A percentile compares a stretch with the other conserved stretches of the same genome.
Conservation (phyloP, 2,329 filamentous ascomycete species). For the Ceratocystis cubensis region DNA sequence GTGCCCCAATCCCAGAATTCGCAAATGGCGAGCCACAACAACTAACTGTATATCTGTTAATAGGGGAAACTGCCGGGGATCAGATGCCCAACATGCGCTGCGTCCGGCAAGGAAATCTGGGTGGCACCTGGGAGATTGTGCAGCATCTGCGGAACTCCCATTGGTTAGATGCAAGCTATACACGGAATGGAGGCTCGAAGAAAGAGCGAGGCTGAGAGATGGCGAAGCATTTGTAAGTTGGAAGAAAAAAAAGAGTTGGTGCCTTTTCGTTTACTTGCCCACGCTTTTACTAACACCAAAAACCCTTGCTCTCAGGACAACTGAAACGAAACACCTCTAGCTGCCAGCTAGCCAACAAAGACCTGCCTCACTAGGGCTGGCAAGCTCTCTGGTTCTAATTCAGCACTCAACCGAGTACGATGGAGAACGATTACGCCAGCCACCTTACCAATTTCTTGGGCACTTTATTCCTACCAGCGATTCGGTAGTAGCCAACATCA, state of each 20-base stretch:
- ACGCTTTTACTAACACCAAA: too few species aligned
- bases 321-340: too few species aligned
- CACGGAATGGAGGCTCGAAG: neutral
- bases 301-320: too few species aligned
- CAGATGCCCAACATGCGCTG: conserved; percentile 39
- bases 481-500: too few species aligned
- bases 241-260: neutral
- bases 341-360: too few species aligned
- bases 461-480: too few species aligned
- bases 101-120: conserved; percentile 41
- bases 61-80: conserved; percentile 35
- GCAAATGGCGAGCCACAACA: neutral
- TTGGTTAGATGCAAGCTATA: conserved; percentile 24
- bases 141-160: conserved; percentile 38
- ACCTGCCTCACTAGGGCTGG: too few species aligned
- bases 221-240: neutral
- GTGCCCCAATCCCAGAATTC: too few species aligned
- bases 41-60: neutral
- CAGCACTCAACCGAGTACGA: too few species aligned
- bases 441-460: too few species aligned
- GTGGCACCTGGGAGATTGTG: conserved; percentile 42
- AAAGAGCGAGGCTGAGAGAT: neutral
- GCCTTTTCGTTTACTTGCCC: neutral
- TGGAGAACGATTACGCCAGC: too few species aligned
- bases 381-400: too few species aligned